phyloP scores from a whole-genome alignment of 2,329 filamentous ascomycete genomes.

The Nigrospora sphaerica region DNA sequence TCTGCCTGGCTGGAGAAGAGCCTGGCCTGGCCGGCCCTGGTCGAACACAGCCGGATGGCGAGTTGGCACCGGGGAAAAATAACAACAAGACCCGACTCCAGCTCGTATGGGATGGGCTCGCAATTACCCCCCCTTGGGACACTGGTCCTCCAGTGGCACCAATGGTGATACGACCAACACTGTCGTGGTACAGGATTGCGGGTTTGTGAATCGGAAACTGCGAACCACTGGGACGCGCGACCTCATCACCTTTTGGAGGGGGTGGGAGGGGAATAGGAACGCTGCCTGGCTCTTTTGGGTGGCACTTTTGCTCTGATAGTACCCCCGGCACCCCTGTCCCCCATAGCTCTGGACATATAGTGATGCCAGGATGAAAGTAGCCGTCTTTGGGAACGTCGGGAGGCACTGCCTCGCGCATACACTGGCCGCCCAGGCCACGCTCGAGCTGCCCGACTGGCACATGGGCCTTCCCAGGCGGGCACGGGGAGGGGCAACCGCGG shows the following conservation, averaged over 20 bases:
- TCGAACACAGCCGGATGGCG: too few species aligned
- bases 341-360: conserved; percentile 15
- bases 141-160: conserved; percentile 19
- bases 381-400: too few species aligned
- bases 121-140: conserved; percentile 19
- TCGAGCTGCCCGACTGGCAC: too few species aligned
- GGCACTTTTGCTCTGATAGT: conserved; percentile 21
- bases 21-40: too few species aligned
- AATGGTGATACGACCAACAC: conserved; percentile 37
- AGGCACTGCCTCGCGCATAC: too few species aligned
- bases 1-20: too few species aligned
- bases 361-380: conserved; percentile 7
- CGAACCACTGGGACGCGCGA: conserved; percentile 27
- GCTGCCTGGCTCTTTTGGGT: conserved; percentile 25
- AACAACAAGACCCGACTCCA: too few species aligned
- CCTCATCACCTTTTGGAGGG: not conserved
- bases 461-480: too few species aligned
- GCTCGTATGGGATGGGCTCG: too few species aligned
- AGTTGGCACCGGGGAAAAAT: too few species aligned
- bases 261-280: conserved; percentile 5
- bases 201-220: conserved; percentile 31
- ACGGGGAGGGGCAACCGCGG: too few species aligned
- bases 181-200: conserved; percentile 34
- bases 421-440: too few species aligned
- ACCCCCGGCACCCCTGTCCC: conserved; percentile 28